phyloP scores from a whole-genome alignment of 2,329 filamentous ascomycete genomes.

The Sclerotinia subarctica region DNA sequence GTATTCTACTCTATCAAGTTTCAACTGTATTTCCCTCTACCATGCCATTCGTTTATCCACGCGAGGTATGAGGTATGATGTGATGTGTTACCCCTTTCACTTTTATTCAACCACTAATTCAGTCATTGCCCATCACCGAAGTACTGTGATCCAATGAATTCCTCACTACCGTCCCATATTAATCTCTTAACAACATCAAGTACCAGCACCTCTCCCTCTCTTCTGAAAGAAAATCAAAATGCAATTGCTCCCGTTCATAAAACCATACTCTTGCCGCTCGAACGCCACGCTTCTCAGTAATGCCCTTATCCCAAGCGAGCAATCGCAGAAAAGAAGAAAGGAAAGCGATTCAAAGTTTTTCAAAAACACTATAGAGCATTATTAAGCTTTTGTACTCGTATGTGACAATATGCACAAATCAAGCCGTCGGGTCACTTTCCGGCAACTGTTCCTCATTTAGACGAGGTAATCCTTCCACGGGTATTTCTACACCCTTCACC shows the following conservation, averaged over 20 bases:
- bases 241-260: neutral
- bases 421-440: slow-evolving; percentile 38
- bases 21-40: neutral
- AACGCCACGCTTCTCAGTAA: slow-evolving; percentile 14
- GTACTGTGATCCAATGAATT: neutral
- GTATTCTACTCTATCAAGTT: slow-evolving; percentile 10
- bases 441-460: slow-evolving; percentile 27
- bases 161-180: neutral
- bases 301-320: neutral
- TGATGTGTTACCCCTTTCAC: neutral
- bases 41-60: neutral
- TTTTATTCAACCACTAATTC: neutral
- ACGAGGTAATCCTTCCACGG: slow-evolving; percentile 30
- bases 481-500: slow-evolving; percentile 69
- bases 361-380: neutral
- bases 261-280: neutral
- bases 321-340: neutral
- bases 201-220: neutral
- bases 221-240: neutral
- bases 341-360: neutral
- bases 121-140: neutral
- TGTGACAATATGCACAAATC: slow-evolving; percentile 23
- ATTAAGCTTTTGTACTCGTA: neutral
- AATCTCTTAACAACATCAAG: neutral
- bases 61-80: neutral